Conservation (phyloP, 2,329 filamentous ascomycete species). For the Aspergillus sergii region DNA sequence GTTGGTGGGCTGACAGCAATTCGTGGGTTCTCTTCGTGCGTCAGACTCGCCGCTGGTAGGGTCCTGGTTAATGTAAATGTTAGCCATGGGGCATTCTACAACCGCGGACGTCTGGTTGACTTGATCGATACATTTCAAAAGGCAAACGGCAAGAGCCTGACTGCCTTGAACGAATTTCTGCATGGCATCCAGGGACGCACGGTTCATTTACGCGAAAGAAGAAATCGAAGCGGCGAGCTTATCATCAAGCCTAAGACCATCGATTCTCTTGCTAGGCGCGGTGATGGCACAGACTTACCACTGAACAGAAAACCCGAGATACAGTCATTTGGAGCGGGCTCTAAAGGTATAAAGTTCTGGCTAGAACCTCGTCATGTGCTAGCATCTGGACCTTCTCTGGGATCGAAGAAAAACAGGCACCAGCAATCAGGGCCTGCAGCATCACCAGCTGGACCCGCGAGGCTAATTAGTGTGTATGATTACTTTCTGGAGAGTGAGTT, state of each 20-base stretch:
- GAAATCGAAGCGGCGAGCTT: neutral
- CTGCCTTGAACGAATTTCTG: neutral
- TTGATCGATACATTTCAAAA: neutral
- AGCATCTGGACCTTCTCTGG: neutral
- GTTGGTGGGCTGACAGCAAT: neutral
- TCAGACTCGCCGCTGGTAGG: neutral
- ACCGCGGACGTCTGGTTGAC: neutral
- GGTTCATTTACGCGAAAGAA: neutral
- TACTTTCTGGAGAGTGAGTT: constrained; percentile 26
- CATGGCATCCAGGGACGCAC: neutral
- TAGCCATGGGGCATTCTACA: neutral
- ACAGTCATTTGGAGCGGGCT: neutral
- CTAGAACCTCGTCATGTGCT: neutral
- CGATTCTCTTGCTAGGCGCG: neutral
- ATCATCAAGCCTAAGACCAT: constrained; percentile 3
- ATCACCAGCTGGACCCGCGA: neutral
- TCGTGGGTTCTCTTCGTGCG: neutral
- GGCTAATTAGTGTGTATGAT: constrained; percentile 22
- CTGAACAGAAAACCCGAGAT: neutral
- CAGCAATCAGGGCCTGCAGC: neutral
- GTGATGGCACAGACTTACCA: neutral
- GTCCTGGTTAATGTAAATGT: neutral
- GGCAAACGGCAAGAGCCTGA: neutral
- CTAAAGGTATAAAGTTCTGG: constrained; percentile 9
- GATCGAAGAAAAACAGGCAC: neutral